A percentile compares a stretch with the other conserved stretches of the same genome.
Evolutionary conservation across 768 basidiomycete species (phyloP).

Genomic region (Cystofilobasidium ferigula): DNA sequence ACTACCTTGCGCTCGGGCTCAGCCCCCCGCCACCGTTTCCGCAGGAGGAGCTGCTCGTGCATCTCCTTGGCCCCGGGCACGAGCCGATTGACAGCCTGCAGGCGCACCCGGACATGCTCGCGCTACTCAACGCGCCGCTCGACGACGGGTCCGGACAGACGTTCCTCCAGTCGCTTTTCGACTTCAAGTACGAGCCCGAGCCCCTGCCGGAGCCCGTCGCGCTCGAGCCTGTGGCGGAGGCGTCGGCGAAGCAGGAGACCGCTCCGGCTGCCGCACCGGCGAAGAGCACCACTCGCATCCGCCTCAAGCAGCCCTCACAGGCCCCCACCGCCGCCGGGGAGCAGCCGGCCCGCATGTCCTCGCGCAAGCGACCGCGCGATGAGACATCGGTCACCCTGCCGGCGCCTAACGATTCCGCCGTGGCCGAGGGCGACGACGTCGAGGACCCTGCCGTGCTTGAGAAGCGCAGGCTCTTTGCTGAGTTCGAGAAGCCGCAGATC

Average conservation of each 20-base stretch:
- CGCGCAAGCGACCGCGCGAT: neutral
- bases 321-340: neutral
- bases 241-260: too few relatives aligned
- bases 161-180: neutral
- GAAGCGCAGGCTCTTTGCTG: slow-evolving; percentile 57
- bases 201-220: neutral
- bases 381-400: neutral
- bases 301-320: neutral
- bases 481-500: slow-evolving; percentile 83
- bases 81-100: slow-evolving; percentile 27
- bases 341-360: neutral
- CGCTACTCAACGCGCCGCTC: neutral
- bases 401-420: neutral
- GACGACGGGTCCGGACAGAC: neutral
- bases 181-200: neutral
- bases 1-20: neutral
- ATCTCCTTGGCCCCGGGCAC: neutral
- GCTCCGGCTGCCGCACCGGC: too few relatives aligned
- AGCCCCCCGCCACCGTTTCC: neutral
- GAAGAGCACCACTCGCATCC: neutral
- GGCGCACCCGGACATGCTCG: slow-evolving; percentile 6
- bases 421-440: neutral
- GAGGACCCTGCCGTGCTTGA: slow-evolving; percentile 4
- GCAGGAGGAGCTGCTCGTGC: neutral
- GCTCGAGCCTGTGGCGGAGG: neutral